Evolutionary conservation across 2,329 filamentous ascomycete species (phyloP), one percentile per base, ranked within the genome.

Genomic region (Aspergillus uvarum): DNA sequence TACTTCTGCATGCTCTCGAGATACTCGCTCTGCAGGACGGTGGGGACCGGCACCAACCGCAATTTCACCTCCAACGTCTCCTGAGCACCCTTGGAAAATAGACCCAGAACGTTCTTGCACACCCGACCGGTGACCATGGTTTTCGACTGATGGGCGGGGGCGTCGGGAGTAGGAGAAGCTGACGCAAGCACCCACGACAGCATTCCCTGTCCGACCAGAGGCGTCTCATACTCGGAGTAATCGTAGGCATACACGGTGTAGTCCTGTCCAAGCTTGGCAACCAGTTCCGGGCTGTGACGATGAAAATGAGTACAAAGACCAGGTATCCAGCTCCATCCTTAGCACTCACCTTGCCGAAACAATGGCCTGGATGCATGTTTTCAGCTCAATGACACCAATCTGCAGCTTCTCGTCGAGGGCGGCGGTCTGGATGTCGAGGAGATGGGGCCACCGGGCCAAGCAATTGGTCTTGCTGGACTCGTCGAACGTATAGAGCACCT

Each of bases 161-260:
- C 80, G 60, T 82, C 80, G 8, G 83, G 82, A 14, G 81, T 82
- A 57, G 83, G 71, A 72, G 86, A 85, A 56, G 84, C 77, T n/a
- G 82, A 81, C 53, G 85, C 83, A 50, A 98, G 82, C 22, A 89
- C 87, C 85, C 90, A 89, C 42, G 95, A 98, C 21, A 99, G 82
- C 87, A 98, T 91, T 56, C 96, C 95, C 76, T 99, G 94, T 22
- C 95, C 95, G 24, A 97, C 94, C 58, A 98, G 83, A 56, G 96
- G 95, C 19, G 89, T 91, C 72, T 97, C 93, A 65, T 91, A 90
- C 77, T 99, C 95, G 12, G 95, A 97, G 76, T 94, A 98, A 76
- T 99, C 95, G 79, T 92, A 91, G 31, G 94, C 92, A 77, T 99
- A 99, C 59, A 99, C 88, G n/a, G 92, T 95, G 78, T 95, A 99